Percentiles rank a stretch among this genome's conserved stretches.
These are phyloP conservation scores for Aureobasidium melanogenum DNA, from an alignment of 2,329 filamentous ascomycete species.

Conservation along the genomic window DNA sequence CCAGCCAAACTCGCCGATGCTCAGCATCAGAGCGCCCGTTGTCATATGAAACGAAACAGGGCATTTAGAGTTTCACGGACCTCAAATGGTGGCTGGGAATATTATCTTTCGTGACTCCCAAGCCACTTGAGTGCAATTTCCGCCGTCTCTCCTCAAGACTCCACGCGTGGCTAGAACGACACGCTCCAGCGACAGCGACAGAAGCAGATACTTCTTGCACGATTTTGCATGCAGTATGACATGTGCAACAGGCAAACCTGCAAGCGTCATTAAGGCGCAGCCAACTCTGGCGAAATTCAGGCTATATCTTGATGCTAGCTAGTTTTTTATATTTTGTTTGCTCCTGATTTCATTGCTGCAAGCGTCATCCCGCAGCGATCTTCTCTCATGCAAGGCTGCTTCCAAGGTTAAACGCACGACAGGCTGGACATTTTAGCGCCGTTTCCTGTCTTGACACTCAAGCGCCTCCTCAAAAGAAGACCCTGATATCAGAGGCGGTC, in stretches of 20 bases:
- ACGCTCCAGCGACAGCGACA: not conserved
- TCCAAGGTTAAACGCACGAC: constrained; percentile 3
- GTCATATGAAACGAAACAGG: constrained; percentile 2
- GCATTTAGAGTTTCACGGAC: not conserved
- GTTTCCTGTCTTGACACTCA: not conserved
- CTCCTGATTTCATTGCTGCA: not conserved
- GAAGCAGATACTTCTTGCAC: not conserved
- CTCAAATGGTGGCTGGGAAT: not conserved
- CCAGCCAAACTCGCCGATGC: not conserved
- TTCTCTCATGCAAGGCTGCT: constrained; percentile 1
- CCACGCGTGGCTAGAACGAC: not conserved
- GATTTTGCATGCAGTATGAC: not conserved
- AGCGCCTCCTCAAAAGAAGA: not conserved
- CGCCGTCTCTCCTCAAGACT: not conserved
- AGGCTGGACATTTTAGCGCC: not conserved
- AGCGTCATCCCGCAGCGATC: constrained; percentile 7
- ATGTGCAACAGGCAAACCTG: not conserved
- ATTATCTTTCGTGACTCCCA: not conserved
- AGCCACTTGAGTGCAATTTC: not conserved
- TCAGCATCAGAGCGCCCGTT: not conserved
- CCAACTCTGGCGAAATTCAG: not conserved
- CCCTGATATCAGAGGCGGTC: constrained; percentile 1
- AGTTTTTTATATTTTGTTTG: not conserved
- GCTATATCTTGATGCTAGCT: not conserved
- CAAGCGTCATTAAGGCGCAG: not conserved